Conservation (phyloP, 2,329 filamentous ascomycete species). For the Xylariaceae sp. region DNA sequence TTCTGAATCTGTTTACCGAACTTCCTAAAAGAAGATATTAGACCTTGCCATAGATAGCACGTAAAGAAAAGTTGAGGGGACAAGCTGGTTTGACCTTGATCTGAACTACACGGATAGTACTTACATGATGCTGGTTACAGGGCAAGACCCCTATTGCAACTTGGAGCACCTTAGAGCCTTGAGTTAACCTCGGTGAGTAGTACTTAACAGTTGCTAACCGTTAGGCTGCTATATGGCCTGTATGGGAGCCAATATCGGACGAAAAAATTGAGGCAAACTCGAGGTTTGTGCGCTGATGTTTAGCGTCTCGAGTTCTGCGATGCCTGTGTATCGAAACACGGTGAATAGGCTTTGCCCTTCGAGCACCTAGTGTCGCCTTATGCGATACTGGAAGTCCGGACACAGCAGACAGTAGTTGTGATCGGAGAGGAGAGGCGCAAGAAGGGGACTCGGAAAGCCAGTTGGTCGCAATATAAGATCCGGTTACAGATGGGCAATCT, state of each 20-base stretch:
- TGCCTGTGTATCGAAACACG: constrained; percentile 14
- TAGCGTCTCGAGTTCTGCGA: constrained; percentile 9
- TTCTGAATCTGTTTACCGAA: constrained; percentile 99
- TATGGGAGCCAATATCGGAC: constrained; percentile 14
- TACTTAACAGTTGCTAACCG: constrained; percentile 8
- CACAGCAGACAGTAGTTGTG: neutral
- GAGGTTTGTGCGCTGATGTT: constrained; percentile 20
- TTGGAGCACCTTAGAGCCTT: neutral
- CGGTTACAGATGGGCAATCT: constrained; percentile 11
- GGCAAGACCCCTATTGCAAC: constrained; percentile 4
- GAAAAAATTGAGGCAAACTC: constrained; percentile 8
- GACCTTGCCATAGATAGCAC: neutral
- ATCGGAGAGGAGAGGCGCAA: constrained; percentile 6
- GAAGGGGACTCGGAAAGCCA: constrained; percentile 14
- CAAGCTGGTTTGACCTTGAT: neutral
- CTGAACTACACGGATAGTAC: neutral
- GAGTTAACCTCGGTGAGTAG: neutral
- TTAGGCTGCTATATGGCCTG: constrained; percentile 13
- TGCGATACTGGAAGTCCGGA: neutral
- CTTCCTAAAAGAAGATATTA: constrained; percentile 62
- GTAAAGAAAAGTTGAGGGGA: neutral
- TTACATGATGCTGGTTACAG: constrained; percentile 31
- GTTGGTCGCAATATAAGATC: constrained; percentile 4
- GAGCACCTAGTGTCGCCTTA: neutral
- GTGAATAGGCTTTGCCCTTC: neutral